Evolutionary conservation across 164 flowering plant species (phyloP).

Genomic region (Taxillus chinensis): DNA sequence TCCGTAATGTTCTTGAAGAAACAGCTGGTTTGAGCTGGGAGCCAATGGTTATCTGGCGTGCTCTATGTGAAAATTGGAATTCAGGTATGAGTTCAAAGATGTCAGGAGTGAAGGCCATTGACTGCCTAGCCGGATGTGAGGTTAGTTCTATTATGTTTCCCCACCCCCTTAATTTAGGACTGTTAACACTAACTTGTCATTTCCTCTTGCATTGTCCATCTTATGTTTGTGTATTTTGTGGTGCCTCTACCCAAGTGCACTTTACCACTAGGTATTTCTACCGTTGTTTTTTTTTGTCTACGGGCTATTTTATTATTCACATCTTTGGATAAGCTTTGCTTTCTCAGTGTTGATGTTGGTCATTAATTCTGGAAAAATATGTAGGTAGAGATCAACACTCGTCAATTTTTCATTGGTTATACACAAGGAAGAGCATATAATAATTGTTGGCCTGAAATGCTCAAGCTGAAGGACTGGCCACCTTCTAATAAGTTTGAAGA

Average conservation of each 20-base stretch:
- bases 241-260: no score
- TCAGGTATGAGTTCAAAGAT: conserved; percentile 22
- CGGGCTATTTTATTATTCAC: no score
- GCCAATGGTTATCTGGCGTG: conserved; percentile 90
- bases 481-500: conserved; percentile 79
- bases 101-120: conserved; percentile 61
- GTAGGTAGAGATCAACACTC: conserved; percentile 68
- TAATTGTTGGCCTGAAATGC: conserved; percentile 86
- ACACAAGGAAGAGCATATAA: conserved; percentile 43
- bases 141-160: conserved; percentile 16
- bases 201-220: no score
- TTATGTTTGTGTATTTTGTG: no score
- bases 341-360: not conserved
- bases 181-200: no score
- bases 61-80: conserved; percentile 41
- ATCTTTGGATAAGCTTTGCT: not conserved
- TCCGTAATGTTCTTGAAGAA: conserved; percentile 47
- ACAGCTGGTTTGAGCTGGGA: conserved; percentile 83
- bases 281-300: no score
- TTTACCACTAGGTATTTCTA: no score
- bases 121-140: conserved; percentile 72
- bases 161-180: no score
- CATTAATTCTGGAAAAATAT: not conserved
- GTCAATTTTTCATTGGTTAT: conserved; percentile 66
- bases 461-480: conserved; percentile 92